Percentiles rank a stretch among this genome's conserved stretches.
phyloP scores from a whole-genome alignment of 2,329 filamentous ascomycete species.

The Diplodia mutila region DNA sequence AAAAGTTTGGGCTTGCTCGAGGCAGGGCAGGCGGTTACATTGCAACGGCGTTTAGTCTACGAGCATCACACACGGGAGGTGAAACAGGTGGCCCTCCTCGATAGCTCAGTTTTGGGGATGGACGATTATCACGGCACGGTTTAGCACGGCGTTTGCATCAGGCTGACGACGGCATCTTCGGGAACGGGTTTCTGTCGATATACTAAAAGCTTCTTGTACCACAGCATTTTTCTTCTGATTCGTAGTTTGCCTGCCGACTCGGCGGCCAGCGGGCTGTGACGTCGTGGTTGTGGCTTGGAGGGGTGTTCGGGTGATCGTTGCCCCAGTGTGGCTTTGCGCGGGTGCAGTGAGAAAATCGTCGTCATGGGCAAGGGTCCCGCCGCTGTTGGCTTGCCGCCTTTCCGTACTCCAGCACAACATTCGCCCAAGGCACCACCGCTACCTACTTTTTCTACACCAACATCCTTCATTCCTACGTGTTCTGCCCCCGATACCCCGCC shows the following conservation, averaged over 20 bases:
- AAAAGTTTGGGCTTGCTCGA: constrained; percentile 19
- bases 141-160: constrained; percentile 27
- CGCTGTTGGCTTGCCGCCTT: constrained; percentile 17
- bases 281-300: constrained; percentile 16
- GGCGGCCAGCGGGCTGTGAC: neutral
- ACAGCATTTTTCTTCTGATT: neutral
- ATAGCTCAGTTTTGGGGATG: constrained; percentile 23
- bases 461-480: neutral
- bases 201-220: constrained; percentile 20
- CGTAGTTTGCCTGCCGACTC: neutral
- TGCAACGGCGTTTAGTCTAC: constrained; percentile 23
- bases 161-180: constrained; percentile 25
- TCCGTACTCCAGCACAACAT: constrained; percentile 14
- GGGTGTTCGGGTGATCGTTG: constrained; percentile 16
- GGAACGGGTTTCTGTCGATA: constrained; percentile 23
- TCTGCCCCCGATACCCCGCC: constrained; percentile 5
- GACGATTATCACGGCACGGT: constrained; percentile 24
- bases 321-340: constrained; percentile 21
- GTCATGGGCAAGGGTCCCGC: constrained; percentile 25
- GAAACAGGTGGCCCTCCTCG: constrained; percentile 29
- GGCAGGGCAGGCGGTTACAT: constrained; percentile 22
- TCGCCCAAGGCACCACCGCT: constrained; percentile 1
- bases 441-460: neutral
- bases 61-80: constrained; percentile 26
- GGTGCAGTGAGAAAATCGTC: constrained; percentile 17